These are phyloP conservation scores for Diaporthe nobilis DNA, from an alignment of 2,329 filamentous ascomycete species.

Conservation along the genomic window DNA sequence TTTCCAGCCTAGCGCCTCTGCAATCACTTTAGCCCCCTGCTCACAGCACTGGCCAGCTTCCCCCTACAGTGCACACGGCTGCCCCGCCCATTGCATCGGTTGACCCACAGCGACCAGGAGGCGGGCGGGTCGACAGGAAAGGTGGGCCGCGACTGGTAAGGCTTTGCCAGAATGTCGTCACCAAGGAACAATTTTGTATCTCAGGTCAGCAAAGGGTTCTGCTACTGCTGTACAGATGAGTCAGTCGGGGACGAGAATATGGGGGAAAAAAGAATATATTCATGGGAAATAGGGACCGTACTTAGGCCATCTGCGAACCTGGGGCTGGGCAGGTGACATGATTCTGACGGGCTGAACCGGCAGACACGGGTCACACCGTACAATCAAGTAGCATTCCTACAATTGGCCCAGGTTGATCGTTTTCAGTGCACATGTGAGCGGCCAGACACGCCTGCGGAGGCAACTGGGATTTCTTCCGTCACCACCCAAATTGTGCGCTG, in stretches of 20 bases:
- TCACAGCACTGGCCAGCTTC: not conserved
- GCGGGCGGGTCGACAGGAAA: constrained; percentile 20
- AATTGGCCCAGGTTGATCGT: not conserved
- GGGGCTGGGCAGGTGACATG: constrained; percentile 16
- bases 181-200: not conserved
- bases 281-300: not conserved
- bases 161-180: constrained; percentile 16
- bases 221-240: not conserved
- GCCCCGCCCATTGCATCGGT: not conserved
- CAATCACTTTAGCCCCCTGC: constrained; percentile 36
- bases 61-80: constrained; percentile 3
- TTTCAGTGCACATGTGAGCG: constrained; percentile 18
- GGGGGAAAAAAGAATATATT: not conserved
- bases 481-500: constrained; percentile 12
- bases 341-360: constrained; percentile 15
- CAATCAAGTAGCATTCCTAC: not conserved
- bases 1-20: constrained; percentile 32
- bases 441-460: constrained; percentile 4
- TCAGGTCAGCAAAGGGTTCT: not conserved
- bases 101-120: constrained; percentile 12
- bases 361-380: constrained; percentile 20
- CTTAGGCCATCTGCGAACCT: not conserved
- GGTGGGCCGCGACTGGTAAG: constrained; percentile 11
- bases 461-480: constrained; percentile 30
- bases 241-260: not conserved